phyloP scores from a whole-genome alignment of 2,329 filamentous ascomycete species.

The Penicillium sp. region DNA sequence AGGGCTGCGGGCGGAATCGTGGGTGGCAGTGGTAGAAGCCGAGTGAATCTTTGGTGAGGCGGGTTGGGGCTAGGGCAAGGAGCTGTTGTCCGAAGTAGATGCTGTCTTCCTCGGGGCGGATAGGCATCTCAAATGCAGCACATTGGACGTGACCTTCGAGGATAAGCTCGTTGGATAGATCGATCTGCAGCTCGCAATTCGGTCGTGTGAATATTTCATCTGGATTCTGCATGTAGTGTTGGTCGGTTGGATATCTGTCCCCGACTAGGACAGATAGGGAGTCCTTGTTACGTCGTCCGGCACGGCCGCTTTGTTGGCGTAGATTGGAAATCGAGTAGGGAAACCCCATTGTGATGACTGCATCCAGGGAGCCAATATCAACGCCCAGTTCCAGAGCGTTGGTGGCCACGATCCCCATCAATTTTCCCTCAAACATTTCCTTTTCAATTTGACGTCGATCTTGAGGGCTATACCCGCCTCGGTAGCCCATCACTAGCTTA shows the following conservation, averaged over 20 bases:
- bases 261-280: slow-evolving; percentile 87
- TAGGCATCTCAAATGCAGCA: slow-evolving; percentile 91
- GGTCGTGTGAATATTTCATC: slow-evolving; percentile 87
- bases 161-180: slow-evolving; percentile 86
- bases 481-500: slow-evolving; percentile 86
- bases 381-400: slow-evolving; percentile 90
- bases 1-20: slow-evolving; percentile 80
- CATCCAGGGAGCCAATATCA: slow-evolving; percentile 91
- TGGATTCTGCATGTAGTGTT: slow-evolving; percentile 96
- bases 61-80: slow-evolving; percentile 66
- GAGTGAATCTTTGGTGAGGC: slow-evolving; percentile 68
- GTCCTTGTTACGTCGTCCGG: slow-evolving; percentile 88
- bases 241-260: slow-evolving; percentile 85
- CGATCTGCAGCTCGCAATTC: slow-evolving; percentile 84
- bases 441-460: slow-evolving; percentile 84
- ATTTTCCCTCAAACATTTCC: slow-evolving; percentile 95
- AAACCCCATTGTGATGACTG: slow-evolving; percentile 90
- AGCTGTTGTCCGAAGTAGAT: slow-evolving; percentile 77
- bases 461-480: slow-evolving; percentile 89
- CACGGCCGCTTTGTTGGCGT: slow-evolving; percentile 89
- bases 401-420: slow-evolving; percentile 90
- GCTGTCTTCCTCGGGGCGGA: slow-evolving; percentile 71
- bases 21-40: slow-evolving; percentile 90
- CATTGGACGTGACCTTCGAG: slow-evolving; percentile 94
- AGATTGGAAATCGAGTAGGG: slow-evolving; percentile 94